phyloP scores from a whole-genome alignment of 2,329 filamentous ascomycete species.

The Calonectria pseudoturangicola region DNA sequence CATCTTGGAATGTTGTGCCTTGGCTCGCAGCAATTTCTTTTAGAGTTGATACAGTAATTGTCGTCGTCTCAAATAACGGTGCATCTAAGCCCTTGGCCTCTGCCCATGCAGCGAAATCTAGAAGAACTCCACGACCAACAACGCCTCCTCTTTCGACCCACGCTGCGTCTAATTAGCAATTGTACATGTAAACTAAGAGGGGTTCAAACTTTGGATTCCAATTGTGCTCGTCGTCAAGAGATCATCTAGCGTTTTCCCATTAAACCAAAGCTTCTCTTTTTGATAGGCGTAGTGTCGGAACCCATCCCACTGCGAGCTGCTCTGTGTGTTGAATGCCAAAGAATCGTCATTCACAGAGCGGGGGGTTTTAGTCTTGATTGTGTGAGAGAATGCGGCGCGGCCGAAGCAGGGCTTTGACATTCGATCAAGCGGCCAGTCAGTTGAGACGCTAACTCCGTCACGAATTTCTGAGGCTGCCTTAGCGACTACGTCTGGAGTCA shows the following conservation, averaged over 20 bases:
- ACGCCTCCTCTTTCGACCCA: constrained; percentile 64
- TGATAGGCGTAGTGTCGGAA: constrained; percentile 63
- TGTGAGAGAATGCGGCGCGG: constrained; percentile 55
- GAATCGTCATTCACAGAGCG: constrained; percentile 59
- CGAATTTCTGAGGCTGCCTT: constrained; percentile 56
- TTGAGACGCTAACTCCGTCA: constrained; percentile 57
- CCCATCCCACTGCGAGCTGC: constrained; percentile 63
- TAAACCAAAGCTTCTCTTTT: constrained; percentile 59
- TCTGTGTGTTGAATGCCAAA: constrained; percentile 61
- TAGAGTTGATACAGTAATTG: constrained; percentile 56
- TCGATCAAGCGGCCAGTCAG: constrained; percentile 59
- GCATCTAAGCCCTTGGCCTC: constrained; percentile 60
- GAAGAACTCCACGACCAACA: constrained; percentile 68
- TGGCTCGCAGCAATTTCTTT: constrained; percentile 62
- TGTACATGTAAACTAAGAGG: not conserved
- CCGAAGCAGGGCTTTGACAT: constrained; percentile 60
- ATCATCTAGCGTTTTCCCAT: constrained; percentile 64
- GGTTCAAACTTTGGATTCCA: constrained; percentile 55
- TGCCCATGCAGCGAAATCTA: constrained; percentile 70
- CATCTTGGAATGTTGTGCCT: constrained; percentile 66
- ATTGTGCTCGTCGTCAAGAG: constrained; percentile 59
- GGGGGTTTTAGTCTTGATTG: constrained; percentile 54
- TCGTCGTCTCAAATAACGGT: constrained; percentile 63
- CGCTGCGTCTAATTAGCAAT: constrained; percentile 1
- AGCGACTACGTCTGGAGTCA: constrained; percentile 61